These are phyloP conservation scores for slime mould (Dictyostelium discoideum) DNA, from an alignment of 78 protist genomes.

Conservation along the genomic window DNA sequence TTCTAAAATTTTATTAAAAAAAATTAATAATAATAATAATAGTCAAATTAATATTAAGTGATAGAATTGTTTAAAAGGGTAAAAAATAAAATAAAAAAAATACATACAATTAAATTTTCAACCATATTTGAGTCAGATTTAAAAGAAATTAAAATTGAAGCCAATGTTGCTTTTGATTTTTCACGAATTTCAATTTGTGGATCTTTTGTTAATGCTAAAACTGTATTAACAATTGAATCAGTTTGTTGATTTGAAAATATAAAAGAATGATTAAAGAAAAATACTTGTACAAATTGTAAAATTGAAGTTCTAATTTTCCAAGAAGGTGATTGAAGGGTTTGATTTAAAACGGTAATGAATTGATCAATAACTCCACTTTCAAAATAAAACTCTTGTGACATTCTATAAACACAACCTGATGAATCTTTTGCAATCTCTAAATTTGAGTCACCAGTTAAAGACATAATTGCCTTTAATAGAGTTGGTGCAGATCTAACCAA, in stretches of 20 bases:
- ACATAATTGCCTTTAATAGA: background rate
- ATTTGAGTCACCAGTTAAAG: constrained; percentile 14
- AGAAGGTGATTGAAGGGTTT: background rate
- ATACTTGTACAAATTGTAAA: constrained; percentile 49
- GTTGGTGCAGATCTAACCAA: constrained; percentile 10
- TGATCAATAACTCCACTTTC: background rate
- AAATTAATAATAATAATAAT: background rate
- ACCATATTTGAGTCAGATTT: constrained; percentile 6
- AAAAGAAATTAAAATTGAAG: constrained; percentile 34
- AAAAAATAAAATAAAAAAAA: background rate
- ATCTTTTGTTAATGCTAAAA: background rate
- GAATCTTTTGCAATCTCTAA: constrained; percentile 15
- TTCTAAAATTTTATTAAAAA: background rate
- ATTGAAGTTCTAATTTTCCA: constrained; percentile 56
- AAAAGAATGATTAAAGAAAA: constrained; percentile 44
- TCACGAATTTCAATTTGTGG: constrained; percentile 70
- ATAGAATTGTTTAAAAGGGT: no score
- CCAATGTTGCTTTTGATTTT: constrained; percentile 26
- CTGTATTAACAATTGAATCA: constrained; percentile 6
- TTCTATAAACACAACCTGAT: background rate
- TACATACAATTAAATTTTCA: constrained; percentile 20
- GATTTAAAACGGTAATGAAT: background rate
- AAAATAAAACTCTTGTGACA: constrained; percentile 36
- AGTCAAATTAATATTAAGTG: background rate
- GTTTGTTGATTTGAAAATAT: constrained; percentile 17